phyloP scores from a whole-genome alignment of 805 yeast genomes.

The Wickerhamiella kurtzmanii region DNA sequence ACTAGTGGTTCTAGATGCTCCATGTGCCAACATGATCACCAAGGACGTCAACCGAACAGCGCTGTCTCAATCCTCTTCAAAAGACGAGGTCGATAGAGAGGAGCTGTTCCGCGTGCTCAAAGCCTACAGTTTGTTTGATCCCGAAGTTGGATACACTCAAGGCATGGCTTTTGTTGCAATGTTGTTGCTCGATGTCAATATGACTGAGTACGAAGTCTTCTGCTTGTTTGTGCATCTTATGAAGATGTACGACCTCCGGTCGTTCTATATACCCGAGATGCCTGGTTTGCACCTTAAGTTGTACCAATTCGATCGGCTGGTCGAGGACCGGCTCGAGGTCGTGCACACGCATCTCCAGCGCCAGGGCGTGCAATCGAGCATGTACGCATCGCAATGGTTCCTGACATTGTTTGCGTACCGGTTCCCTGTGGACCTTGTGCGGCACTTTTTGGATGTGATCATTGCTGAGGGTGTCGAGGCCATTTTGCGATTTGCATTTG shows the following conservation, averaged over 20 bases:
- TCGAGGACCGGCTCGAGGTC: conserved; percentile 64
- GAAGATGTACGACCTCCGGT: conserved; percentile 72
- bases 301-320: conserved; percentile 78
- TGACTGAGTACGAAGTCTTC: conserved; percentile 75
- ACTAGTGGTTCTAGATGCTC: conserved; percentile 34
- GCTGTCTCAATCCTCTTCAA: conserved; percentile 38
- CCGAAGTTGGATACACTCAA: conserved; percentile 94
- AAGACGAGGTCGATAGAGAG: conserved; percentile 32
- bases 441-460: conserved; percentile 75
- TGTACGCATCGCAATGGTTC: conserved; percentile 98
- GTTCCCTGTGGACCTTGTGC: conserved; percentile 78
- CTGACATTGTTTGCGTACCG: conserved; percentile 88
- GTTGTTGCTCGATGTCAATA: conserved; percentile 50
- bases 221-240: conserved; percentile 66
- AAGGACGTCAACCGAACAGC: conserved; percentile 80
- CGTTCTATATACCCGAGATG: conserved; percentile 77
- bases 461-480: conserved; percentile 88
- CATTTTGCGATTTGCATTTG: conserved; percentile 68
- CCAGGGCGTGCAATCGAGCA: conserved; percentile 80
- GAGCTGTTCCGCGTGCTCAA: conserved; percentile 64
- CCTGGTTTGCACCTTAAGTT: conserved; percentile 76
- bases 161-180: conserved; percentile 93
- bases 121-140: conserved; percentile 73
- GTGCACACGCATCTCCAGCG: conserved; percentile 63
- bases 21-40: conserved; percentile 61